Conservation (phyloP, 2,329 filamentous ascomycete species). For the Ceratocystis destructans region DNA sequence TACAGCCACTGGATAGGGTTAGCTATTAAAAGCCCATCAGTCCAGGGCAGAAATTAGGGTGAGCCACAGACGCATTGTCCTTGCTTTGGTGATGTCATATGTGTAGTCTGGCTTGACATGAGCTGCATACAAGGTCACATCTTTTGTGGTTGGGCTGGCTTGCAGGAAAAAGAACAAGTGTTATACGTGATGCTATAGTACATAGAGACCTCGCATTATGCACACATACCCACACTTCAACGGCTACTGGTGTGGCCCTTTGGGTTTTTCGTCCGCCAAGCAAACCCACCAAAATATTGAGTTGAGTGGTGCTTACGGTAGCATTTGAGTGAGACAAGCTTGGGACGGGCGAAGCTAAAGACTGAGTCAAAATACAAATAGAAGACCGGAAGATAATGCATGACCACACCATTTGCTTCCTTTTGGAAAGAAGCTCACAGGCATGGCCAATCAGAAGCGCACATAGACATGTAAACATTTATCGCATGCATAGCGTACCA, state of each 20-base stretch:
- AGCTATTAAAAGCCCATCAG: neutral
- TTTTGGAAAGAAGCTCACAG: too few species aligned
- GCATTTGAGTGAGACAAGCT: neutral
- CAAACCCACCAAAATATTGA: too few species aligned
- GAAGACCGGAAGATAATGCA: neutral
- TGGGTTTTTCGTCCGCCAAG: too few species aligned
- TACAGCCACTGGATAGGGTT: neutral
- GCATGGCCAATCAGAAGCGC: neutral
- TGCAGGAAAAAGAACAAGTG: neutral
- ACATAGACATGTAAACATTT: neutral
- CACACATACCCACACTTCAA: too few species aligned
- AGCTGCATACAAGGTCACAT: neutral
- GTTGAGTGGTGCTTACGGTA: neutral
- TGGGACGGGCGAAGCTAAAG: neutral
- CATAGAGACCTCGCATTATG: neutral
- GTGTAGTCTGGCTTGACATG: neutral
- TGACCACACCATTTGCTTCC: too few species aligned
- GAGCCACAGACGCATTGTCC: neutral
- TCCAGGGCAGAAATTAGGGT: too few species aligned
- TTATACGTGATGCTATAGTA: neutral
- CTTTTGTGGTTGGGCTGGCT: neutral
- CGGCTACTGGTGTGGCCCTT: too few species aligned
- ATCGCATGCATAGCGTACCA: too few species aligned
- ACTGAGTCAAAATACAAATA: neutral
- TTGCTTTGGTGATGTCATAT: neutral